These are phyloP conservation scores for Plenodomus biglobosus DNA, from an alignment of 2,329 filamentous ascomycete species.

Conservation along the genomic window DNA sequence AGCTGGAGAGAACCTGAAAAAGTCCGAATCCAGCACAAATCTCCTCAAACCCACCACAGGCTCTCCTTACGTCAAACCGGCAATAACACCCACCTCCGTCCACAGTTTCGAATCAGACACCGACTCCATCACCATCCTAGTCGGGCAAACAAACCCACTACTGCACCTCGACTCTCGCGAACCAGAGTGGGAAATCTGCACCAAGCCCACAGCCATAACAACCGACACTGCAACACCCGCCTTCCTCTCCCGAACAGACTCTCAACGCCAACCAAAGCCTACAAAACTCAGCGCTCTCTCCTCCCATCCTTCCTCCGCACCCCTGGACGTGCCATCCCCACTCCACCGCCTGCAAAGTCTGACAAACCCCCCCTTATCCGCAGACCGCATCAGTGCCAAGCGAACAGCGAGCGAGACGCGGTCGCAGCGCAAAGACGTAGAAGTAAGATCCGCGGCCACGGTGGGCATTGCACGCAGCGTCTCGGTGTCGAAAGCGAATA, in stretches of 20 bases:
- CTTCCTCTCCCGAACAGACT: slow-evolving; percentile 12
- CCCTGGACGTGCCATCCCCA: slow-evolving; percentile 25
- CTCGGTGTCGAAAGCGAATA: slow-evolving; percentile 35
- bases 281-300: slow-evolving; percentile 32
- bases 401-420: slow-evolving; percentile 10
- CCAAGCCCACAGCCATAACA: slow-evolving; percentile 19
- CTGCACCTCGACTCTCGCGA: slow-evolving; percentile 29
- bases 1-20: slow-evolving; percentile 5
- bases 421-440: slow-evolving; percentile 6
- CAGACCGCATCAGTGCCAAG: slow-evolving; percentile 16
- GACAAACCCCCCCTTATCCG: slow-evolving; percentile 20
- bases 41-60: slow-evolving; percentile 7
- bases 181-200: slow-evolving; percentile 36
- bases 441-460: slow-evolving; percentile 14
- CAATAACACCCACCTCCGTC: slow-evolving; percentile 30
- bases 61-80: slow-evolving; percentile 15
- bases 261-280: slow-evolving; percentile 25
- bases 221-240: slow-evolving; percentile 4
- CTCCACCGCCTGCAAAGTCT: slow-evolving; percentile 22
- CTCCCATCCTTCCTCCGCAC: slow-evolving; percentile 34
- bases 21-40: neutral
- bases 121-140: slow-evolving; percentile 33
- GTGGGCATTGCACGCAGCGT: slow-evolving; percentile 39
- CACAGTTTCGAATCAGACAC: slow-evolving; percentile 36
- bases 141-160: slow-evolving; percentile 22